phyloP scores from a whole-genome alignment of 2,329 filamentous ascomycete genomes.

The Penicillium sp. region DNA sequence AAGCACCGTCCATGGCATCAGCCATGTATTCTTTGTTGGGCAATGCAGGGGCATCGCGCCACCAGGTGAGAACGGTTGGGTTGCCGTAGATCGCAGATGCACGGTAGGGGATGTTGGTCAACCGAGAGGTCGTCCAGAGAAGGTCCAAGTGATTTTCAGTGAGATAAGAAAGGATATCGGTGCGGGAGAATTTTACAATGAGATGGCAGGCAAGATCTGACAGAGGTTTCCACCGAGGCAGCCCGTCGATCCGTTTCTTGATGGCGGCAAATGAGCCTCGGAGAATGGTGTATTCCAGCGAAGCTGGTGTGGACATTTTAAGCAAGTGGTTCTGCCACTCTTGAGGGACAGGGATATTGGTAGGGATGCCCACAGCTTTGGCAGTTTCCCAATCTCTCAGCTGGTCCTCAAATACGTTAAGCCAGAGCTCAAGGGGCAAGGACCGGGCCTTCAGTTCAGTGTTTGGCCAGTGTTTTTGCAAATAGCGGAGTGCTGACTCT shows the following conservation, averaged over 20 bases:
- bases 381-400: conserved; percentile 89
- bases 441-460: conserved; percentile 25
- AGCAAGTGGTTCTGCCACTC: conserved; percentile 67
- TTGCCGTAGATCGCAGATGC: conserved; percentile 84
- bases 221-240: conserved; percentile 68
- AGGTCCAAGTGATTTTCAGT: conserved; percentile 67
- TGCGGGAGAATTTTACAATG: conserved; percentile 86
- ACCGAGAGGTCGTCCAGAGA: conserved; percentile 80
- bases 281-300: conserved; percentile 81
- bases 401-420: conserved; percentile 73
- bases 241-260: conserved; percentile 66
- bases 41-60: conserved; percentile 79
- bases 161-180: conserved; percentile 71
- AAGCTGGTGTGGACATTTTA: conserved; percentile 65
- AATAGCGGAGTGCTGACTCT: conserved; percentile 23
- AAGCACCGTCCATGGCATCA: conserved; percentile 84
- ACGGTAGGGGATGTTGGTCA: conserved; percentile 79
- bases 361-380: conserved; percentile 74
- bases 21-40: conserved; percentile 80
- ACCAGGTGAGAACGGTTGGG: conserved; percentile 83
- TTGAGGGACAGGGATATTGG: conserved; percentile 67
- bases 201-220: conserved; percentile 80
- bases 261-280: conserved; percentile 68
- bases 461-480: conserved; percentile 21
- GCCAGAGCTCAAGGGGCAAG: conserved; percentile 85